These are phyloP conservation scores for Hansenula sp. DNA, from an alignment of 1,139 yeast species.

Conservation along the genomic window DNA sequence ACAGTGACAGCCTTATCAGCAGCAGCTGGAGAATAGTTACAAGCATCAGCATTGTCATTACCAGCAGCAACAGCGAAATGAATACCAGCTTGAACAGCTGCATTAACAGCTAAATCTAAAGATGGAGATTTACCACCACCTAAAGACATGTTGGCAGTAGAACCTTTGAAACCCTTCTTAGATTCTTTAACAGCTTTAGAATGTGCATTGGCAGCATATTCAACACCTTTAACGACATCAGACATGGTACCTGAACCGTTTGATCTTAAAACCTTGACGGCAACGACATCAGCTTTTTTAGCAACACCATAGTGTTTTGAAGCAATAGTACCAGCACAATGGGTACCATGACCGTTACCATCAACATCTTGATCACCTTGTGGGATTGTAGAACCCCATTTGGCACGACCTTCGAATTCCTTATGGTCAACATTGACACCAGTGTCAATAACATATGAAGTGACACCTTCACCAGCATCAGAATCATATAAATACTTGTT, in stretches of 20 bases:
- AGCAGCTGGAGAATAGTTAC: constrained; percentile 79
- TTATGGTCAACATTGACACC: constrained; percentile 80
- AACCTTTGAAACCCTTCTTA: constrained; percentile 71
- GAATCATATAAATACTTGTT: constrained; percentile 82
- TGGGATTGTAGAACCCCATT: constrained; percentile 92
- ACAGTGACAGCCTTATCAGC: constrained; percentile 75
- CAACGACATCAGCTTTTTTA: constrained; percentile 68
- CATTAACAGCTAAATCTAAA: constrained; percentile 76
- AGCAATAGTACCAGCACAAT: constrained; percentile 83
- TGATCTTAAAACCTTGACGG: constrained; percentile 72
- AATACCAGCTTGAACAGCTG: constrained; percentile 76
- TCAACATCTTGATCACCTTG: constrained; percentile 76
- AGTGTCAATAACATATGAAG: constrained; percentile 85
- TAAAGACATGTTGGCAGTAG: constrained; percentile 86
- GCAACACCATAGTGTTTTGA: constrained; percentile 76
- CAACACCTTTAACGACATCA: constrained; percentile 79
- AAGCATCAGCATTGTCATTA: constrained; percentile 81
- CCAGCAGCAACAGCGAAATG: constrained; percentile 91
- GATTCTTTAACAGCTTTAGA: constrained; percentile 48
- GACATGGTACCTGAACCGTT: constrained; percentile 80
- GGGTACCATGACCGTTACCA: constrained; percentile 91
- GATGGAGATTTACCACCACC: constrained; percentile 87
- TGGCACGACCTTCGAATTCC: constrained; percentile 89
- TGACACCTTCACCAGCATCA: constrained; percentile 89
- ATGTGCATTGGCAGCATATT: constrained; percentile 68